Evolutionary conservation across 2,329 filamentous ascomycete genomes (phyloP).

Genomic region (Annulohypoxylon truncatum): DNA sequence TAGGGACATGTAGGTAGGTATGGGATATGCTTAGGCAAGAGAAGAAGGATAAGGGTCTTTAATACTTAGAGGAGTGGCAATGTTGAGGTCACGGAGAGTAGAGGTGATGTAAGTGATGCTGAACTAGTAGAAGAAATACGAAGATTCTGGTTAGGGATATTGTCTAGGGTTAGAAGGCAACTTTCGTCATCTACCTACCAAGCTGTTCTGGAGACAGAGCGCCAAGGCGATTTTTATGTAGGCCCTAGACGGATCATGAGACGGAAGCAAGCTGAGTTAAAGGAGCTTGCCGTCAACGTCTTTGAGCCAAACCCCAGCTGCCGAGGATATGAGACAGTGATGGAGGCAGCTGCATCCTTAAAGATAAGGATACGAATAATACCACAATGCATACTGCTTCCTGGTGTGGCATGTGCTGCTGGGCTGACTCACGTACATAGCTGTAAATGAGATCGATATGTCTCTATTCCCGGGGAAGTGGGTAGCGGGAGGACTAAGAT

Average conservation of each 20-base stretch:
- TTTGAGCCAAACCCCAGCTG: constrained; percentile 5
- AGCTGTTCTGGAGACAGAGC: constrained; percentile 2
- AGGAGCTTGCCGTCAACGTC: constrained; percentile 1
- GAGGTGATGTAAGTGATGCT: constrained; percentile 8
- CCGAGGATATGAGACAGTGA: constrained; percentile 11
- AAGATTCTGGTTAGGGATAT: constrained; percentile 13
- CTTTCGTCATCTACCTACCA: not conserved
- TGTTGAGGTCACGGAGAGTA: not conserved
- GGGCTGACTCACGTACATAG: constrained; percentile 15
- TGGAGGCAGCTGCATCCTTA: constrained; percentile 16
- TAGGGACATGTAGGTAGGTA: constrained; percentile 16
- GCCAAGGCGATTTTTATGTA: constrained; percentile 13
- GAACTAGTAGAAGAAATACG: not conserved
- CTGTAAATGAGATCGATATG: constrained; percentile 8
- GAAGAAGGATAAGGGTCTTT: not conserved
- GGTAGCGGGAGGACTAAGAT: not conserved
- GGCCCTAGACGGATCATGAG: constrained; percentile 8
- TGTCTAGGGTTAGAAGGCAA: constrained; percentile 6
- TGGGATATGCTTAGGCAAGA: not conserved
- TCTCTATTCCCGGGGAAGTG: constrained; percentile 3
- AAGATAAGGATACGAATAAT: constrained; percentile 9
- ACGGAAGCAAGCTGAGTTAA: not conserved
- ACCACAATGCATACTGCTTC: not conserved
- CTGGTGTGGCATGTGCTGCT: constrained; percentile 2
- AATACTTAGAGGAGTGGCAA: not conserved